phyloP scores from a whole-genome alignment of 306 rosid genomes.

The Dalbergia oliveri region DNA sequence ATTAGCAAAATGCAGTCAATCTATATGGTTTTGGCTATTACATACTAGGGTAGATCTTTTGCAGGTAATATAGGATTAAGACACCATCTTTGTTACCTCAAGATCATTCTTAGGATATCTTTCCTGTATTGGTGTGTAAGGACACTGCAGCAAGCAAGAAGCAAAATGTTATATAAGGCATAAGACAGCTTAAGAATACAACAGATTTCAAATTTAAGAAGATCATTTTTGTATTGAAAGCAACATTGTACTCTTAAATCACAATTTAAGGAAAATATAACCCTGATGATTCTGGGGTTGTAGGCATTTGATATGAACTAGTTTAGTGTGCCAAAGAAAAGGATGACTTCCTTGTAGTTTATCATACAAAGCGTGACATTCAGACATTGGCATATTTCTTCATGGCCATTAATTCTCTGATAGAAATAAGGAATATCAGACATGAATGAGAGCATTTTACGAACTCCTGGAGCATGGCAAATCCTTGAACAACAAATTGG shows the following conservation, averaged over 20 bases:
- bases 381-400: constrained; percentile 18
- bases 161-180: constrained; percentile 40
- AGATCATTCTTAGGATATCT: constrained; percentile 95
- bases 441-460: constrained; percentile 98
- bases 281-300: no score
- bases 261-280: no score
- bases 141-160: constrained; percentile 69
- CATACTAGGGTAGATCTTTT: constrained; percentile 95
- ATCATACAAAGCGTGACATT: no score
- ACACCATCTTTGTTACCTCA: constrained; percentile 96
- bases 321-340: no score
- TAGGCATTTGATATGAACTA: no score
- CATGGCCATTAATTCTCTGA: constrained; percentile 36
- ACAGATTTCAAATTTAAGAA: no score
- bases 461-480: constrained; percentile 98
- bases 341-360: no score
- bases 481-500: constrained; percentile 95
- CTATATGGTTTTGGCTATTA: constrained; percentile 38
- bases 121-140: constrained; percentile 97
- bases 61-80: constrained; percentile 95
- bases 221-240: no score
- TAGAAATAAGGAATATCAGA: constrained; percentile 43
- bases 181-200: constrained; percentile 31
- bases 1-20: constrained; percentile 31
- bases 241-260: no score